A percentile compares a stretch with the other conserved stretches of the same genome.
Conservation (phyloP, 2,329 filamentous ascomycete species). For the Phaeophleospora eucalypticola region DNA sequence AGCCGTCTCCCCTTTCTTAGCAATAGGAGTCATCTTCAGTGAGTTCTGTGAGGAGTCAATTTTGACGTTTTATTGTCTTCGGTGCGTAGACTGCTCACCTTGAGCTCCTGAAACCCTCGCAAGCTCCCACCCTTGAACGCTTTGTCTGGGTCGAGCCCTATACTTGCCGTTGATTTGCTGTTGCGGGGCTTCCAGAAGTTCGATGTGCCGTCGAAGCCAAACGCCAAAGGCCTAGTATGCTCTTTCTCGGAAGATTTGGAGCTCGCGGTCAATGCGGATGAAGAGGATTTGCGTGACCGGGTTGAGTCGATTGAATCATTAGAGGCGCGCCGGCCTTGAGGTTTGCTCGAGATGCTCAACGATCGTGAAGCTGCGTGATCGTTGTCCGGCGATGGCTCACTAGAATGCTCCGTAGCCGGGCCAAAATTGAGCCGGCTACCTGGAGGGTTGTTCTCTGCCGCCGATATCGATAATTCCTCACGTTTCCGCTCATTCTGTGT, state of each 20-base stretch:
- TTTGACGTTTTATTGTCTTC: background rate
- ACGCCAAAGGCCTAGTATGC: constrained; percentile 1
- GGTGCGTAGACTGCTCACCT: background rate
- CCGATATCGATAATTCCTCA: too few relatives aligned
- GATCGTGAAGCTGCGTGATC: background rate
- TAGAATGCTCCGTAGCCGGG: background rate
- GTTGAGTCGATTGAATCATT: background rate
- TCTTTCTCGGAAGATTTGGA: constrained; percentile 1
- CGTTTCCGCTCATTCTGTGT: too few relatives aligned
- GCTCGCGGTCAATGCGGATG: constrained; percentile 2
- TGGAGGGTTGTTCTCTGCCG: too few relatives aligned
- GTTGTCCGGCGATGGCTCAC: background rate
- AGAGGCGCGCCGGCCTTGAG: background rate
- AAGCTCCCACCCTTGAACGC: constrained; percentile 3
- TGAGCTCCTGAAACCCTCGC: constrained; percentile 8
- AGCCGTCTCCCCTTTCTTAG: constrained; percentile 13
- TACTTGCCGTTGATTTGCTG: constrained; percentile 13
- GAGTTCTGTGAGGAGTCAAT: constrained; percentile 4
- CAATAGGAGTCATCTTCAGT: constrained; percentile 20
- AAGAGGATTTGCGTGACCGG: background rate
- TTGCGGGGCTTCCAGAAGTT: constrained; percentile 15
- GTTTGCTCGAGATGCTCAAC: background rate
- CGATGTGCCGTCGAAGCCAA: constrained; percentile 16
- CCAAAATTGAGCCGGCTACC: too few relatives aligned
- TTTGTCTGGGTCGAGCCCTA: constrained; percentile 7